A percentile compares a stretch with the other conserved stretches of the same genome.
Evolutionary conservation across 2,329 filamentous ascomycete species (phyloP).

Genomic region (Aspergillaceae sp.): DNA sequence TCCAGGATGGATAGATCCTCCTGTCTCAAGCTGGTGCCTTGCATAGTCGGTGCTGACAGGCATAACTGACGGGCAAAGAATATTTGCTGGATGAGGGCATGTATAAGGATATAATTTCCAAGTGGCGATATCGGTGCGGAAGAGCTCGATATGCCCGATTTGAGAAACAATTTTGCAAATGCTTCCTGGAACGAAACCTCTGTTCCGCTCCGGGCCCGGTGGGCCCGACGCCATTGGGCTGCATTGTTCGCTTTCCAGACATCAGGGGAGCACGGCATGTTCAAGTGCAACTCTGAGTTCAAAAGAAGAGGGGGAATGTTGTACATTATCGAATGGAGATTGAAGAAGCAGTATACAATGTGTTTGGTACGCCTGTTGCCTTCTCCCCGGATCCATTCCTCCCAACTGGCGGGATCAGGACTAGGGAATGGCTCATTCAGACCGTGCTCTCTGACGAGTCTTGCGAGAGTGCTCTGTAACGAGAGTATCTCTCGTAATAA

Average conservation of each 20-base stretch:
- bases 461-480: constrained; percentile 49
- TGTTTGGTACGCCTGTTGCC: constrained; percentile 47
- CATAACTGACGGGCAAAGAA: constrained; percentile 44
- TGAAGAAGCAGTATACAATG: constrained; percentile 51
- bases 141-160: constrained; percentile 27
- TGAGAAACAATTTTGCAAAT: constrained; percentile 37
- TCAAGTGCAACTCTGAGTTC: constrained; percentile 47
- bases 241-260: constrained; percentile 49
- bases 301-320: constrained; percentile 52
- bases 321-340: constrained; percentile 54
- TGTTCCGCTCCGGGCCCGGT: constrained; percentile 24
- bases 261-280: constrained; percentile 46
- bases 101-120: constrained; percentile 47
- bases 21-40: constrained; percentile 34
- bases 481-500: constrained; percentile 50
- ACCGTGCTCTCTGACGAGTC: constrained; percentile 48
- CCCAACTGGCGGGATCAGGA: constrained; percentile 41
- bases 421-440: constrained; percentile 27
- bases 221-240: constrained; percentile 40
- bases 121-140: constrained; percentile 39
- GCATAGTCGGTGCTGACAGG: constrained; percentile 36
- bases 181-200: constrained; percentile 38
- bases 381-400: constrained; percentile 47
- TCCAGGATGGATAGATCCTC: constrained; percentile 41
- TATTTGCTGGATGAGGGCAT: constrained; percentile 48